These are phyloP conservation scores for Berberis thunbergii DNA, from an alignment of 164 flowering plant species.

Conservation along the genomic window DNA sequence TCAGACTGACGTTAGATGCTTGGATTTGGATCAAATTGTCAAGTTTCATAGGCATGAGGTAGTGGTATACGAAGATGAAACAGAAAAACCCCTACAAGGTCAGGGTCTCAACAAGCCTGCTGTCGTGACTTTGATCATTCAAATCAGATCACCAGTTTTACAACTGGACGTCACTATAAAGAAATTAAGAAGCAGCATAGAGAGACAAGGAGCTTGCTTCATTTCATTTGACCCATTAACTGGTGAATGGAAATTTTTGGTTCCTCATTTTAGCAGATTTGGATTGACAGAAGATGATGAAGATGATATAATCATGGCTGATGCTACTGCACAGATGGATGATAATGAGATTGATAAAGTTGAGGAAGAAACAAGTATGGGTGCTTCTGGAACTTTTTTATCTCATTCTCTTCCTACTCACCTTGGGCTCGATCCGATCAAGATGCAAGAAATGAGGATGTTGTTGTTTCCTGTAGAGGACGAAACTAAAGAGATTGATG, in stretches of 20 bases:
- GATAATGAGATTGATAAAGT: conserved; percentile 32
- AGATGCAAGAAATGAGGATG: conserved; percentile 83
- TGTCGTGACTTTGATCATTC: conserved; percentile 66
- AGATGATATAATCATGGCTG: conserved; percentile 71
- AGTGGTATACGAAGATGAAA: conserved; percentile 77
- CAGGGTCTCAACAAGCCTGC: conserved; percentile 88
- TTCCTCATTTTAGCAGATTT: conserved; percentile 90
- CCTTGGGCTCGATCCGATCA: conserved; percentile 90
- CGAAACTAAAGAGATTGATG: conserved; percentile 37
- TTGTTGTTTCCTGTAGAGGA: conserved; percentile 61
- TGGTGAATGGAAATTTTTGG: conserved; percentile 83
- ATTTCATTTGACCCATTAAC: conserved; percentile 49
- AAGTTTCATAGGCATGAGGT: conserved; percentile 59
- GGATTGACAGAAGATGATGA: conserved; percentile 85
- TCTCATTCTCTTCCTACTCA: conserved; percentile 93
- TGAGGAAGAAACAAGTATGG: conserved; percentile 33
- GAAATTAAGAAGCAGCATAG: conserved; percentile 36
- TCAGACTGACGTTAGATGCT: conserved; percentile 74
- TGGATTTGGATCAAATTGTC: conserved; percentile 62
- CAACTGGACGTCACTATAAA: conserved; percentile 18
- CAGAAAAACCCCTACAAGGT: conserved; percentile 62
- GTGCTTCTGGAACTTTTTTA: conserved; percentile 31
- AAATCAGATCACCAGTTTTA: conserved; percentile 10
- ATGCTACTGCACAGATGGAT: conserved; percentile 31
- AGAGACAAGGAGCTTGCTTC: conserved; percentile 75